Conservation (phyloP, 495 filamentous ascomycete species). For the Durotheca rogersii region DNA sequence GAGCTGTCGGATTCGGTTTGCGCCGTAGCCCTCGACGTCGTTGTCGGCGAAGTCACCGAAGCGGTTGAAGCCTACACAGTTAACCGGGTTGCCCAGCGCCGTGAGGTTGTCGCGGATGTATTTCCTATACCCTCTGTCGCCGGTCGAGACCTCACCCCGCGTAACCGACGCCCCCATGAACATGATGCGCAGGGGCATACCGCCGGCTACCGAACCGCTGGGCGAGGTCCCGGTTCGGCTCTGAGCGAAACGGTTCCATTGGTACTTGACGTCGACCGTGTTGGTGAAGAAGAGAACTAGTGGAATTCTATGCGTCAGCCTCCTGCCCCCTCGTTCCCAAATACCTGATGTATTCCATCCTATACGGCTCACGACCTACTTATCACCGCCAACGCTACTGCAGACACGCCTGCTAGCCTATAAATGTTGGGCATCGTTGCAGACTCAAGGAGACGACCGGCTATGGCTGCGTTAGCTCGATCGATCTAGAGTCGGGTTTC, state of each 20-base stretch:
- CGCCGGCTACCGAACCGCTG: slow-evolving; percentile 17
- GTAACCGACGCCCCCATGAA: slow-evolving; percentile 34
- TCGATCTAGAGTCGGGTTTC: background rate
- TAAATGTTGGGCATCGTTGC: slow-evolving; percentile 16
- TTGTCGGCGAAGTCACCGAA: slow-evolving; percentile 35
- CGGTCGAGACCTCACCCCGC: slow-evolving; percentile 33
- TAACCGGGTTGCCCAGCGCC: slow-evolving; percentile 30
- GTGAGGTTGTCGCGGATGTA: slow-evolving; percentile 30
- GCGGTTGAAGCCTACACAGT: slow-evolving; percentile 35
- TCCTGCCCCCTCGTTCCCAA: too few relatives aligned
- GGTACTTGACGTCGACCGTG: slow-evolving; percentile 24
- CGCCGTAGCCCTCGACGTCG: slow-evolving; percentile 32
- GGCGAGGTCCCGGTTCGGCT: slow-evolving; percentile 1
- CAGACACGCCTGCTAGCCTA: slow-evolving; percentile 9
- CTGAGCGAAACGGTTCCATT: slow-evolving; percentile 15
- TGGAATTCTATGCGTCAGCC: slow-evolving; percentile 3
- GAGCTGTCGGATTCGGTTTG: slow-evolving; percentile 31
- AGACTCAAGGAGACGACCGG: background rate
- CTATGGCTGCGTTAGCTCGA: background rate
- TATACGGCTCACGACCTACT: slow-evolving; percentile 1
- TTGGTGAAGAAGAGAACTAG: slow-evolving; percentile 16
- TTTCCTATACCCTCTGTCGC: slow-evolving; percentile 33
- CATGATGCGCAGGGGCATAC: slow-evolving; percentile 32
- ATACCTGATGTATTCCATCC: too few relatives aligned
- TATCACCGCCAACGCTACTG: slow-evolving; percentile 11